Conservation (phyloP, 148 eudicot genomes). For the Rhododendron simsii region DNA sequence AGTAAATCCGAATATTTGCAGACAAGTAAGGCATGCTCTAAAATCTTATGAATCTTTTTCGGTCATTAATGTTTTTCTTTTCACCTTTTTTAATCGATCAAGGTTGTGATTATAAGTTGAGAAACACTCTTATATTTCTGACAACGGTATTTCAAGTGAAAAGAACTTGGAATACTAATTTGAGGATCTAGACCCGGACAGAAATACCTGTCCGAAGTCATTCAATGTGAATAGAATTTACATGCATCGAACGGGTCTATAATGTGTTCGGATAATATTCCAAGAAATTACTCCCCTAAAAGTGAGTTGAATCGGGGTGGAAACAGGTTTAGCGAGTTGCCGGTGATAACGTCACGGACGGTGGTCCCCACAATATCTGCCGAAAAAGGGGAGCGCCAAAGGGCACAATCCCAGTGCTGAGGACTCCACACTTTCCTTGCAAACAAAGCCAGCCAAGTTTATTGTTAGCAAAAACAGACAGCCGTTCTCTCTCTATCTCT, state of each 20-base stretch:
- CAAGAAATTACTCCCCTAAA: not conserved
- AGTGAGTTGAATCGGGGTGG: not conserved
- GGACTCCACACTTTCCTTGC: constrained; percentile 2
- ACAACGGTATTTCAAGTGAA: no score
- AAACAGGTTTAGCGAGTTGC: not conserved
- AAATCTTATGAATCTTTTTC: not conserved
- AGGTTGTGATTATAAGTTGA: not conserved
- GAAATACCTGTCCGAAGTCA: not conserved
- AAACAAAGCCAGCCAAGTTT: not conserved
- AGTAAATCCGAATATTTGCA: not conserved
- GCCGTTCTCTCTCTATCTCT: not conserved
- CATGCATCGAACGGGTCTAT: not conserved
- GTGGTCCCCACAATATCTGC: not conserved
- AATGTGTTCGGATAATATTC: not conserved
- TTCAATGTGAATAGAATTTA: not conserved
- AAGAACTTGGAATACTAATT: no score
- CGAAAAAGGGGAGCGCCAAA: not conserved
- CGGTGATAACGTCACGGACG: not conserved
- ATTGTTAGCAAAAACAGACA: not conserved
- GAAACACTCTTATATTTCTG: no score
- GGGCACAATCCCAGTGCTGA: not conserved
- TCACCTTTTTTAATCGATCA: no score
- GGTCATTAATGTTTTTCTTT: not conserved
- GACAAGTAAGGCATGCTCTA: not conserved
- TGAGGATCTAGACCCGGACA: no score